phyloP scores from a whole-genome alignment of 257 asterid species.

The Marsdenia floribunda region DNA sequence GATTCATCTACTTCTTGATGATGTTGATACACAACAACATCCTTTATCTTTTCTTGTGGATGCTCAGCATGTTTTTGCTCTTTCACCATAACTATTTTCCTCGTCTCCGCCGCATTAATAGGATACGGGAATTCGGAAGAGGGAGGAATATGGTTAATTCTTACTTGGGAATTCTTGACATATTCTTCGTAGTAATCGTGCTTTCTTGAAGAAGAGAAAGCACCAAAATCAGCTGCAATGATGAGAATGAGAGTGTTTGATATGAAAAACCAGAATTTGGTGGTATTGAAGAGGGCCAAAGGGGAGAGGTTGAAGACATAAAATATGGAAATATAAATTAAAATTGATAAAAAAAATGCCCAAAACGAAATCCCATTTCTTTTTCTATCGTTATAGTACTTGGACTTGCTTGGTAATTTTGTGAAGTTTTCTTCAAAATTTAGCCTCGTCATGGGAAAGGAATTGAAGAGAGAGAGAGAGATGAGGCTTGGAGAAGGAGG shows the following conservation, averaged over 20 bases:
- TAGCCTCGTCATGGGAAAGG: not conserved
- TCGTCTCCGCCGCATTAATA: not conserved
- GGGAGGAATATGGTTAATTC: not conserved
- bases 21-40: constrained; percentile 1
- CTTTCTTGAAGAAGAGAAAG: constrained; percentile 33
- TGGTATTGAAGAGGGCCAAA: constrained; percentile 38
- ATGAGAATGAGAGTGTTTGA: constrained; percentile 62
- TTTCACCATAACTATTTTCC: not conserved
- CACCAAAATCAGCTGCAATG: constrained; percentile 47
- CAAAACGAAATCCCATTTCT: constrained; percentile 38
- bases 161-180: constrained; percentile 15
- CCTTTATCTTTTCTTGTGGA: constrained; percentile 33
- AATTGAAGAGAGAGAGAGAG: not conserved
- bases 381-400: not conserved
- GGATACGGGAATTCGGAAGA: constrained; percentile 7
- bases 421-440: not conserved
- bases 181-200: constrained; percentile 23
- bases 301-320: constrained; percentile 52
- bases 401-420: not conserved
- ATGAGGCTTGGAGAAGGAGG: not conserved
- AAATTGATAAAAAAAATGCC: constrained; percentile 31
- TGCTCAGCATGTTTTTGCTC: not conserved
- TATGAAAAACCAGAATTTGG: constrained; percentile 64
- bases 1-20: not conserved
- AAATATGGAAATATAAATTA: constrained; percentile 42